Evolutionary conservation across 768 basidiomycete genomes (phyloP), one percentile per base, ranked within the genome.

Genomic region (Kwoniella sp.): DNA sequence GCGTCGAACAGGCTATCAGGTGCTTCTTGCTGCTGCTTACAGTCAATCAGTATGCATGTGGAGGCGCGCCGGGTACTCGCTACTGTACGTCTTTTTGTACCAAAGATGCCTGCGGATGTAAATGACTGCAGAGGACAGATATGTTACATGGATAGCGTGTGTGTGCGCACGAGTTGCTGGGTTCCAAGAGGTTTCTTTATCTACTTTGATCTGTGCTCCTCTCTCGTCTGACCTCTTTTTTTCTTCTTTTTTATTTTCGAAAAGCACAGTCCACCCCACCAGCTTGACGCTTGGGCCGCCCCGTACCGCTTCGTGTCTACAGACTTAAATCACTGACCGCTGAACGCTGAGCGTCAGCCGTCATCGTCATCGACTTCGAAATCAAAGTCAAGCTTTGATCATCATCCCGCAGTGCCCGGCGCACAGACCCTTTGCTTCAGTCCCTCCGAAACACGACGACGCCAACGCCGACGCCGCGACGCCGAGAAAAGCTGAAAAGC

Each of bases 391-490:
- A 45, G 41, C 15, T 9, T 45, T 45, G 41, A 20, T 45, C 41
- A 45, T 13, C 34, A 45, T 20, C 41, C 41, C 41, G 41, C 17
- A 45, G 41, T 45, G 41, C 41, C 41, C 11, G 41, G 41, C 20
- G 41, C 41, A 45, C 41, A 45, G 17, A 45, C 41, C 41, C n/a
- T n/a, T n/a, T n/a, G n/a, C n/a, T 45, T 45, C 41, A 37, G 34
- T 7, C 13, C 34, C 13, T 13, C 34, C 41, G 17, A 45, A 45
- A 45, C 41, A 45, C 11, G 41, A 45, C 41, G 41, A 45, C 41
- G 20, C 41, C 41, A 17, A 45, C 41, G 15, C 41, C 41, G 41
- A 17, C 41, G 41, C 17, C 41, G 17, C 9, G 17, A 20, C 9
- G 17, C 41, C 13, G 34, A 5, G 34, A 34, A 34, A 13, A 34